Base-by-base conservation (phyloP, 306 rosid genomes). In the Chamaecrista fasciculata region DNA sequence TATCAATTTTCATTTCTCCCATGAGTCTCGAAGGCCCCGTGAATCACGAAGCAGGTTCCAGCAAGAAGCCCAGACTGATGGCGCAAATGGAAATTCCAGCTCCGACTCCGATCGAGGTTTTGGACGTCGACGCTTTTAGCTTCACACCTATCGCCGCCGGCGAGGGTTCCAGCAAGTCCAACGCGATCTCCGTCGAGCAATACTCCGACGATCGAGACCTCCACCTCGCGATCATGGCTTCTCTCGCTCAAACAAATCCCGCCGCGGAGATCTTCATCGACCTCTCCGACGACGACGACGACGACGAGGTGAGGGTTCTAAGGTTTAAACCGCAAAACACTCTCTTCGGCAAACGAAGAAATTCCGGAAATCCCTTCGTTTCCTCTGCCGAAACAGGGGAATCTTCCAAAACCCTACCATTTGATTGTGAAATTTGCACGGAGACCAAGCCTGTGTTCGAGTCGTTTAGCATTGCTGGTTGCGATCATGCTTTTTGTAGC, bases 341-440 rank as follows among this genome's bases (percentile, higher is more conserved):
- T 0, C 24, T 42, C 12, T 51, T 47, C 8, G 29, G 70, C 0
- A 72, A 39, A 15, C 65, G 70, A 2, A 53, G 39, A 44, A 8
- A 3, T 1, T 29, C 23, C 33, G 10, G 8, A 33, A 4, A 1
- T 62, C n/a, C 67, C 1, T 10, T 16, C 0, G 26, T 8, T 64
- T 48, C 44, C 29, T 10, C 11, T 16, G 0, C n/a, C 6, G 74
- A 70, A 42, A 40, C 8, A 25, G 79, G 83, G 19, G 79, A 79
- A 47, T 53, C 43, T 21, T 71, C 81, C 3, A 62, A 26, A 11
- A 1, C 7, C 11, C 2, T 16, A 0, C 72, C 81, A 1, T 83
- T 83, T 29, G 5, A 33, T 2, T 82, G 90, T 8, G 78, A 72
- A 44, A 82, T 82, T 8, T 85, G 86, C n/a, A 34, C 70, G 0